Evolutionary conservation across 805 yeast species (phyloP), one percentile per base, ranked within the genome.

Genomic region (Kuraishia ogatae): DNA sequence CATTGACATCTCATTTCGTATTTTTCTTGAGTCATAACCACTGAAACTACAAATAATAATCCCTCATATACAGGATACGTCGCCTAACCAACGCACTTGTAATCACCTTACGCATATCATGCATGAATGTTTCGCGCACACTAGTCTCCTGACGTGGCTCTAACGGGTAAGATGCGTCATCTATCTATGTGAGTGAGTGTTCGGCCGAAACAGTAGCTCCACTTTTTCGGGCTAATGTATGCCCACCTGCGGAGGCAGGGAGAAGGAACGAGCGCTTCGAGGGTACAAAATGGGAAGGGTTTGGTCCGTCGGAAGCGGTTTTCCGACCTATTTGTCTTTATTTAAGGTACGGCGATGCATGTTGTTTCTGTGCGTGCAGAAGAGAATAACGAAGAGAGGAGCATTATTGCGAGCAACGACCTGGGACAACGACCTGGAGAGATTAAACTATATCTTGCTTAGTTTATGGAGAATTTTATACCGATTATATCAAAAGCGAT

Each of bases 291-390:
- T 35, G 43, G 43, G 43, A 35, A 15, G n/a, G 13, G 43, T 10
- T 15, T 35, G 15, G 43, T 10, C 43, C 43, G 6, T 35, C 43
- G 43, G 43, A 35, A 35, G 43, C 43, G 43, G 43, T 15, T 35
- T 35, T 35, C 43, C 43, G 43, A 35, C 49, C 63, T 58, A 49
- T 64, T 64, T 48, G 61, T 70, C 83, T 10, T 5, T 83, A 79
- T 58, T 76, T 76, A 7, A 71, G 79, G n/a, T 15, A 17, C 7
- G 43, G 43, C 43, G 43, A 11, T 35, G 43, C 43, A 35, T 5
- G n/a, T 6, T 26, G n/a, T n/a, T n/a, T n/a, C n/a, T n/a, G n/a
- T n/a, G n/a, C n/a, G n/a, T n/a, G n/a, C n/a, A n/a, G n/a, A n/a
- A n/a, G n/a, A n/a, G n/a, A n/a, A n/a, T n/a, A n/a, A n/a, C n/a